A percentile compares a stretch with the other conserved stretches of the same genome.
phyloP scores from a whole-genome alignment of 2,329 filamentous ascomycete species.

The Nemania sp. region DNA sequence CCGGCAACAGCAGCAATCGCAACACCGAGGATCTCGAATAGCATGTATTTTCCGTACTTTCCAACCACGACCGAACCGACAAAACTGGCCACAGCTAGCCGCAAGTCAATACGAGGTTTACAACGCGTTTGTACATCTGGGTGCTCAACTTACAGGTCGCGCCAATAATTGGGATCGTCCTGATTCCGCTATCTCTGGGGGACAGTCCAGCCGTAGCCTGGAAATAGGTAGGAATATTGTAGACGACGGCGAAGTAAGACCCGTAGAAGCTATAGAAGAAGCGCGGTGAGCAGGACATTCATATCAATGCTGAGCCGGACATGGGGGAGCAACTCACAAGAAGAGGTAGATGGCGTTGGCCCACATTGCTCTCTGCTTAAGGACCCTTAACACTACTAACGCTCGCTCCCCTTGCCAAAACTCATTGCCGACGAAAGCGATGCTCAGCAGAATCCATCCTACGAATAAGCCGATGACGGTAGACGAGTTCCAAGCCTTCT shows the following conservation, averaged over 20 bases:
- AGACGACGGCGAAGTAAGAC: slow-evolving; percentile 35
- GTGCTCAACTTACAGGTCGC: slow-evolving; percentile 15
- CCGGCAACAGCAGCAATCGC: slow-evolving; percentile 44
- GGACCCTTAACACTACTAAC: slow-evolving; percentile 45
- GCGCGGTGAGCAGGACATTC: neutral
- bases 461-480: slow-evolving; percentile 46
- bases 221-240: slow-evolving; percentile 56
- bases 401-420: slow-evolving; percentile 42
- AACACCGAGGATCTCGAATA: slow-evolving; percentile 46
- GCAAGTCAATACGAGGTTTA: slow-evolving; percentile 33
- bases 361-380: slow-evolving; percentile 44
- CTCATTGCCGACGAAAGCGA: slow-evolving; percentile 47
- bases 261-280: slow-evolving; percentile 15
- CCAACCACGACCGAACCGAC: slow-evolving; percentile 10
- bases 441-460: slow-evolving; percentile 44
- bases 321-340: slow-evolving; percentile 28
- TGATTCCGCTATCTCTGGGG: slow-evolving; percentile 47
- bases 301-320: neutral
- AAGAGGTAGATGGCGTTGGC: slow-evolving; percentile 18
- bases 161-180: slow-evolving; percentile 42
- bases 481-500: slow-evolving; percentile 19
- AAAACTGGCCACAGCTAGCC: slow-evolving; percentile 27
- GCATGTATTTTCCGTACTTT: slow-evolving; percentile 47
- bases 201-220: slow-evolving; percentile 46
- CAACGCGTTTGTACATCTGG: neutral